phyloP scores from a whole-genome alignment of 2,329 filamentous ascomycete genomes.

The Trichothecium sympodiale region DNA sequence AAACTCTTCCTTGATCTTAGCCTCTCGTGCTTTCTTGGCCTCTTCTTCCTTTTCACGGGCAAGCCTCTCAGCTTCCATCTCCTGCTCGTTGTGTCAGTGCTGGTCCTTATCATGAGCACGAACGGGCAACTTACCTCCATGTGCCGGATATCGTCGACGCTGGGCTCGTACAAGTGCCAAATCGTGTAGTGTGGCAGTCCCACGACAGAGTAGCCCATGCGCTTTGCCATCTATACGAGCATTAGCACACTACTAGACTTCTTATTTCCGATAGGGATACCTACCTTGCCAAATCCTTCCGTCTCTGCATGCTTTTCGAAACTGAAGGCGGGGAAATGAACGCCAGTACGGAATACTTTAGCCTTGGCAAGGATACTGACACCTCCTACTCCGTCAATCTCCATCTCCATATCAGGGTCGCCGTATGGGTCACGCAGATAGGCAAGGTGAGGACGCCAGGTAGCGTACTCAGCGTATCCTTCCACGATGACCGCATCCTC shows the following conservation, averaged over 20 bases:
- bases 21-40: slow-evolving; percentile 65
- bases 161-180: slow-evolving; percentile 99
- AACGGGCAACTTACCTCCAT: slow-evolving; percentile 58
- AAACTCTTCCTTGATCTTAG: slow-evolving; percentile 72
- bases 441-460: slow-evolving; percentile 92
- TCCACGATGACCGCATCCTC: slow-evolving; percentile 98
- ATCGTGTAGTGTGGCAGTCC: slow-evolving; percentile 96
- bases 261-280: slow-evolving; percentile 8
- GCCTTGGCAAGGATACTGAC: slow-evolving; percentile 97
- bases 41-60: slow-evolving; percentile 61
- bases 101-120: neutral
- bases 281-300: slow-evolving; percentile 94
- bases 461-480: slow-evolving; percentile 96
- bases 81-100: slow-evolving; percentile 32
- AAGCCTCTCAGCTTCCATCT: slow-evolving; percentile 85
- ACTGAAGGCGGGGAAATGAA: slow-evolving; percentile 96
- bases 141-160: slow-evolving; percentile 89
- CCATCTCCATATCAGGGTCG: slow-evolving; percentile 99
- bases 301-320: slow-evolving; percentile 99
- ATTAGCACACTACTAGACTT: slow-evolving; percentile 6
- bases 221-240: slow-evolving; percentile 72
- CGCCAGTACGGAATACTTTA: slow-evolving; percentile 84
- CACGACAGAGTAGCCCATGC: slow-evolving; percentile 91
- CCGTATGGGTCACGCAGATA: slow-evolving; percentile 95
- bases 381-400: slow-evolving; percentile 93